A percentile compares a stretch with the other conserved stretches of the same genome.
Evolutionary conservation across 306 rosid genomes (phyloP).

Genomic region (Alnus glutinosa): DNA sequence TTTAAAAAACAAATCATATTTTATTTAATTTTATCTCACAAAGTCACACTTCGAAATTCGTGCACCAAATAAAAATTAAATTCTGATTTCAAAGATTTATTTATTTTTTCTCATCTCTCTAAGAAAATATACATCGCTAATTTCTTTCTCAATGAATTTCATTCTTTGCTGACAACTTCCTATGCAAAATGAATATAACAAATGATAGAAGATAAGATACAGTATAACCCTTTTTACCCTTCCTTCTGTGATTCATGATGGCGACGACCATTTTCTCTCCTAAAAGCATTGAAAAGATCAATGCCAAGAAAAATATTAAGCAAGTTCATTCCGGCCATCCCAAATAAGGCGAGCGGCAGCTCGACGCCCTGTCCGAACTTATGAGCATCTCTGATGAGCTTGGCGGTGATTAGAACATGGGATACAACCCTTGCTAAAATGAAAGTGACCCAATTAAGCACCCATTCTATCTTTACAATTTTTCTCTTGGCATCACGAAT

Average conservation of each 20-base stretch:
- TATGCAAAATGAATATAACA: conserved; percentile 14
- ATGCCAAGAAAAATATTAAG: conserved; percentile 77
- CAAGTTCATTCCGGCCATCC: conserved; percentile 90
- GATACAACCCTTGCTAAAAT: conserved; percentile 57
- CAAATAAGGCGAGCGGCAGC: conserved; percentile 81
- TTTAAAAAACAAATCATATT: no score
- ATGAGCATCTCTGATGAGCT: conserved; percentile 73
- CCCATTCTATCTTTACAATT: conserved; percentile 75
- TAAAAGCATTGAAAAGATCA: conserved; percentile 80
- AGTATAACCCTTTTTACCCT: conserved; percentile 6
- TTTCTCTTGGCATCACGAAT: conserved; percentile 47
- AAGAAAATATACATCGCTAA: neutral
- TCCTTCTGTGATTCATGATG: conserved; percentile 47
- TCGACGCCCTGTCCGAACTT: conserved; percentile 78
- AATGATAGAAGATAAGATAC: conserved; percentile 4
- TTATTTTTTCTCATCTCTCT: neutral
- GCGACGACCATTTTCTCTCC: conserved; percentile 42
- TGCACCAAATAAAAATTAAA: no score
- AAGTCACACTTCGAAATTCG: no score
- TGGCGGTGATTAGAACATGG: conserved; percentile 75
- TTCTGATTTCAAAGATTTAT: no score
- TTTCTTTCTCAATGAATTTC: neutral
- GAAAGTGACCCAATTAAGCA: conserved; percentile 78
- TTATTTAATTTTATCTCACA: no score
- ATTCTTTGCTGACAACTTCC: neutral